Evolutionary conservation across 2,329 filamentous ascomycete species (phyloP), one percentile per base, ranked within the genome.

Genomic region (Mycocentrospora acerina): DNA sequence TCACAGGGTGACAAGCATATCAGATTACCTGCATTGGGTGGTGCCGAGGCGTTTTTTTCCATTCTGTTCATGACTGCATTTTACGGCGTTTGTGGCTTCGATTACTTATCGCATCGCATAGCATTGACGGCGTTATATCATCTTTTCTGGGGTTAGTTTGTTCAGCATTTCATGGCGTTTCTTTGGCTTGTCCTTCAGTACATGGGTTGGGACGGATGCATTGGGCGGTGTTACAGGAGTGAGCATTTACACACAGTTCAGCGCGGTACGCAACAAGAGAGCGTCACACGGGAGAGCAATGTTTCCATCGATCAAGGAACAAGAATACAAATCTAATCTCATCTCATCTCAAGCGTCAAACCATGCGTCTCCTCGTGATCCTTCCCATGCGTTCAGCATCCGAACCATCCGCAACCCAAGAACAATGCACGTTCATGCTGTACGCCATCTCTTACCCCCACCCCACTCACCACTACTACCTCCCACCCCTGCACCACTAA

Each of bases 1-100:
- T 24, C 24, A 26, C 25, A 28, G 24, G 34, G 28, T 26, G 32
- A 16, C n/a, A n/a, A 16, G 24, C 30, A 16, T 10, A 19, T 35
- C n/a, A 11, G n/a, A 36, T 35, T 44, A 51, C 46, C 42, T 52
- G 58, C 58, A 63, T 61, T 52, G 54, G 55, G 51, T 27, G 59
- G 57, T 28, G 57, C 51, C 43, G 12, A 25, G 51, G 53, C 35
- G 48, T 60, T 38, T 29, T 41, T 60, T 38, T 29, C 40, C 39
- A 28, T 48, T 37, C 31, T 40, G n/a, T 13, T 42, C 35, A 13
- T 48, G 18, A 8, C 37, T 36, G 55, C 55, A 61, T 56, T 55
- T 55, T 39, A 40, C 31, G 58, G 55, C 45, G 52, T 54, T 48
- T 18, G 37, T 44, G 42, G 37, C 24, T 32, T 47, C 27, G 18